These are phyloP conservation scores for Fusarium neocosmosporiellum DNA, from an alignment of 2,329 filamentous ascomycete species.

Conservation along the genomic window DNA sequence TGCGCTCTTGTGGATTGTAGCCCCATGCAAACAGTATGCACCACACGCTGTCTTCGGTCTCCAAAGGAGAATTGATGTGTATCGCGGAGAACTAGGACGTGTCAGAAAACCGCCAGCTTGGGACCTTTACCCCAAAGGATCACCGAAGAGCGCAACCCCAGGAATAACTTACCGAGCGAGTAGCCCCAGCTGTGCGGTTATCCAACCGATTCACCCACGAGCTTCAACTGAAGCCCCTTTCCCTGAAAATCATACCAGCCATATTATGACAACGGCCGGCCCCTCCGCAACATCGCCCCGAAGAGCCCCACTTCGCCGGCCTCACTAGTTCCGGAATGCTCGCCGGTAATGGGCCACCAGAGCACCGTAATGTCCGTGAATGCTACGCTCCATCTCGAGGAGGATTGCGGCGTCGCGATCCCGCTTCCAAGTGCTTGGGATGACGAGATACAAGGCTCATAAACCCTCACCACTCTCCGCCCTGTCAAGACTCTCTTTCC, in stretches of 20 bases:
- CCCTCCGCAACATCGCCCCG: constrained; percentile 1
- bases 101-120: constrained; percentile 6
- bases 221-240: background rate
- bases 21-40: background rate
- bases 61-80: background rate
- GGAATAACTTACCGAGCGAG: background rate
- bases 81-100: background rate
- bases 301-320: constrained; percentile 11
- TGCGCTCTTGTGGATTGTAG: background rate
- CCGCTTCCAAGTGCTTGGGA: background rate
- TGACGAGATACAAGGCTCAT: background rate
- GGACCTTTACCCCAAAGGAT: constrained; percentile 7
- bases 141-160: constrained; percentile 5
- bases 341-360: constrained; percentile 5
- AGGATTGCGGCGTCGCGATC: constrained; percentile 1
- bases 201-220: constrained; percentile 3
- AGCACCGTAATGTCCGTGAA: background rate
- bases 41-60: background rate
- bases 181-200: background rate
- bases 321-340: background rate
- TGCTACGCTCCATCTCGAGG: constrained; percentile 17
- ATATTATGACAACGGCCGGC: constrained; percentile 4
- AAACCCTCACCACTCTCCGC: background rate
- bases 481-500: background rate
- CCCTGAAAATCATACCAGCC: constrained; percentile 5